phyloP scores from a whole-genome alignment of 768 basidiomycete species.

The Lactarius sanguifluus region DNA sequence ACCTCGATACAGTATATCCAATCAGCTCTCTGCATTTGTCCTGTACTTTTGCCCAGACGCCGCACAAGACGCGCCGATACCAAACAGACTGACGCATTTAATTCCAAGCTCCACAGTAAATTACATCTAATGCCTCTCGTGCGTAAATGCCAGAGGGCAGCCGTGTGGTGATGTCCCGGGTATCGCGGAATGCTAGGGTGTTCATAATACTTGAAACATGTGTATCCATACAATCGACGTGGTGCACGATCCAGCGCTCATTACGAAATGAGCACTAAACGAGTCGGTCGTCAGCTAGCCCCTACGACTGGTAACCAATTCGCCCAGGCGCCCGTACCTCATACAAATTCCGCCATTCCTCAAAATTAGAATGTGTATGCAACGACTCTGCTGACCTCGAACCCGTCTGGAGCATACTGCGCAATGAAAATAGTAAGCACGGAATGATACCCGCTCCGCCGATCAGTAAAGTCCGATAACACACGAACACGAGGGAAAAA shows the following conservation, averaged over 20 bases:
- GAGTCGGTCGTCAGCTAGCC: neutral
- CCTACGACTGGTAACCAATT: neutral
- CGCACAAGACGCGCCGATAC: neutral
- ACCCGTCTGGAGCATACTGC: constrained; percentile 21
- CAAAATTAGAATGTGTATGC: constrained; percentile 20
- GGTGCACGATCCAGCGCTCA: neutral
- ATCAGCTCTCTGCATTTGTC: neutral
- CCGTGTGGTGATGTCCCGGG: neutral
- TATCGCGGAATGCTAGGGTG: constrained; percentile 2
- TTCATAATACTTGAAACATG: neutral
- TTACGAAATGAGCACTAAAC: no score
- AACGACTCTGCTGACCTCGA: constrained; percentile 19
- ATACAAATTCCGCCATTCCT: no score
- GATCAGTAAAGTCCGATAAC: neutral
- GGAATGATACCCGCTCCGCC: neutral
- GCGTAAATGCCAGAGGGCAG: neutral
- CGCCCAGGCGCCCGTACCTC: neutral
- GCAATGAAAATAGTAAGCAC: neutral
- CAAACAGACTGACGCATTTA: neutral
- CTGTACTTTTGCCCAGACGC: neutral
- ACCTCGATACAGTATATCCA: neutral
- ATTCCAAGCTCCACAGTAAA: neutral
- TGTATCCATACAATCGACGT: neutral
- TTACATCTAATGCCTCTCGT: neutral
- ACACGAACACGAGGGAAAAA: neutral